Base-by-base conservation (phyloP, 164 flowering plant genomes). In the Platanus orientalis region DNA sequence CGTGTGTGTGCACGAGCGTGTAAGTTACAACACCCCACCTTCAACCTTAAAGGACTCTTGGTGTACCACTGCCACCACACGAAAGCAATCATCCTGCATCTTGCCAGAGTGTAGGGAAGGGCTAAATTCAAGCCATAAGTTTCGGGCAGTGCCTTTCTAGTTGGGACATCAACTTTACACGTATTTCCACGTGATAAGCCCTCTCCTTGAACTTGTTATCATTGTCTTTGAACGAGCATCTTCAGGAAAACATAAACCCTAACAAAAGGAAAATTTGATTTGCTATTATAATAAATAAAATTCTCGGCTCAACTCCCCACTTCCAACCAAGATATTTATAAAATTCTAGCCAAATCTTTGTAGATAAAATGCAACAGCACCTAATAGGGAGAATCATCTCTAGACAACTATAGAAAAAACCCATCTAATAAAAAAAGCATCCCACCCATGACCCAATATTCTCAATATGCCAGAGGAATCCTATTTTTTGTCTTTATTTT, bases 71-170 rank as follows among this genome's bases (percentile, higher is more conserved):
- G 16, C 4, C n/a, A 45, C 49, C 49, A 45, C 49, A 45, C 49
- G 49, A 19, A 5, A 45, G 49, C 49, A 45, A 45, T 45, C 49
- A 45, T 45, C 49, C 16, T 45, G n/a, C 49, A 1, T 45, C n/a
- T 16, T 45, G 13, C 17, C 0, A 14, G 47, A 14, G 13, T 42
- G 13, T 29, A 61, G 20, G 67, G 6, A 65, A 27, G 26, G 63
- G 54, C 72, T 69, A 49, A 70, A 76, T 72, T 70, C 40, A 57
- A 72, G 80, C 71, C 83, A 72, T 54, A 66, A 76, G 66, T 72
- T 72, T 53, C 77, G 80, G 59, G 65, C 23, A 30, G 57, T 34
- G 62, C 45, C 48, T 57, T 48, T 58, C 51, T 54, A 45, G 34
- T 10, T 36, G 54, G 50, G 56, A 20, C 44, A 28, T 53, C 25